A percentile compares a stretch with the other conserved stretches of the same genome.
Evolutionary conservation across 2,329 filamentous ascomycete genomes (phyloP).

Genomic region (Ilyonectria mors-panacis): DNA sequence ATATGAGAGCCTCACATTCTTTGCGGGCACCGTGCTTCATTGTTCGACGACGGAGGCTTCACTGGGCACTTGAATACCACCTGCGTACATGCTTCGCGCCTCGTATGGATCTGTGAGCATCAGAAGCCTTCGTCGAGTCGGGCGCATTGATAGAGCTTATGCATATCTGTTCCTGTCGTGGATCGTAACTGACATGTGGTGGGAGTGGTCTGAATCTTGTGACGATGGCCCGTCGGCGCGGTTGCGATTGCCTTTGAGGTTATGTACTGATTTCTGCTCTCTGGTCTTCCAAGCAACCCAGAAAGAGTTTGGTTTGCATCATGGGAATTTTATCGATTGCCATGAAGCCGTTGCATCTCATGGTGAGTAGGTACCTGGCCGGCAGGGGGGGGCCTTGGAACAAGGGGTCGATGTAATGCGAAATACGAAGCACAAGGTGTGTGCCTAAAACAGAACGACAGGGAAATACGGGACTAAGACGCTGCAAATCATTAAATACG

Average conservation of each 20-base stretch:
- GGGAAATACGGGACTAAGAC: not conserved
- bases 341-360: not conserved
- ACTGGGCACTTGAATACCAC: not conserved
- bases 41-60: not conserved
- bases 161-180: no score
- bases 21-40: not conserved
- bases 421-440: not conserved
- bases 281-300: not conserved
- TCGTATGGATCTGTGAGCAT: not conserved
- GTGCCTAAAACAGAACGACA: not conserved
- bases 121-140: not conserved
- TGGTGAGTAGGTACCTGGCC: not conserved
- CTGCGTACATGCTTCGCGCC: not conserved
- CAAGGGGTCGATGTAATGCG: not conserved
- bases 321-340: not conserved
- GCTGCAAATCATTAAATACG: not conserved
- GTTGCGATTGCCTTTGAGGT: not conserved
- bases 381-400: not conserved
- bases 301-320: not conserved
- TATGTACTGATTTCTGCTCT: not conserved
- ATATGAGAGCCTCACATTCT: not conserved
- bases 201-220: not conserved
- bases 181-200: not conserved
- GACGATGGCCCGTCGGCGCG: not conserved
- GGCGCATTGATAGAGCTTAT: not conserved